phyloP scores from a whole-genome alignment of 2,329 filamentous ascomycete species.

The Penicillium verrucosum region DNA sequence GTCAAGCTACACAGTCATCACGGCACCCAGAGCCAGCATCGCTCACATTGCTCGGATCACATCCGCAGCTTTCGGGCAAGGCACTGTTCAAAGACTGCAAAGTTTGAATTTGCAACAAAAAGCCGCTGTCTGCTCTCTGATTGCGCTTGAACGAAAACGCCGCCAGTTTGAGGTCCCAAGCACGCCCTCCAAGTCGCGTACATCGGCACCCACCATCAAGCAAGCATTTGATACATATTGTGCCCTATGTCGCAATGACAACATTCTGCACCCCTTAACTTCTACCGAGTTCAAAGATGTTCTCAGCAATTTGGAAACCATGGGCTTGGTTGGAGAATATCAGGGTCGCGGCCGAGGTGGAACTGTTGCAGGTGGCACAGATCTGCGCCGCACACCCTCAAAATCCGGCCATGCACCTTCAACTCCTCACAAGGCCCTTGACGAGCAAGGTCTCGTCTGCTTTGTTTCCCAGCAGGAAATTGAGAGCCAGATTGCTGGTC shows the following conservation, averaged over 20 bases:
- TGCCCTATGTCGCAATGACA: slow-evolving; percentile 76
- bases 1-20: slow-evolving; percentile 65
- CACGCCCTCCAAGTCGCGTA: slow-evolving; percentile 60
- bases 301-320: slow-evolving; percentile 79
- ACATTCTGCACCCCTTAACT: slow-evolving; percentile 84
- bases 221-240: slow-evolving; percentile 80
- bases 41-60: slow-evolving; percentile 90
- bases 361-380: slow-evolving; percentile 49
- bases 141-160: slow-evolving; percentile 76
- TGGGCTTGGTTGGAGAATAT: slow-evolving; percentile 71
- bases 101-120: slow-evolving; percentile 94
- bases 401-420: slow-evolving; percentile 60
- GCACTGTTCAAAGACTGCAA: slow-evolving; percentile 77
- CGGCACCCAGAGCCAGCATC: slow-evolving; percentile 83
- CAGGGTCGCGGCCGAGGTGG: slow-evolving; percentile 68
- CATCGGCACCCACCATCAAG: slow-evolving; percentile 73
- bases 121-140: slow-evolving; percentile 82
- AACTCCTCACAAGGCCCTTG: slow-evolving; percentile 53
- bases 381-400: slow-evolving; percentile 63
- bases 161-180: slow-evolving; percentile 42
- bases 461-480: slow-evolving; percentile 79
- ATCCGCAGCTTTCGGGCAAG: slow-evolving; percentile 83
- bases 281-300: slow-evolving; percentile 94
- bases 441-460: slow-evolving; percentile 76
- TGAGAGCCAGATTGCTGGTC: slow-evolving; percentile 61